phyloP scores from a whole-genome alignment of 2,329 filamentous ascomycete species.

The Ambrosiella cleistominuta region DNA sequence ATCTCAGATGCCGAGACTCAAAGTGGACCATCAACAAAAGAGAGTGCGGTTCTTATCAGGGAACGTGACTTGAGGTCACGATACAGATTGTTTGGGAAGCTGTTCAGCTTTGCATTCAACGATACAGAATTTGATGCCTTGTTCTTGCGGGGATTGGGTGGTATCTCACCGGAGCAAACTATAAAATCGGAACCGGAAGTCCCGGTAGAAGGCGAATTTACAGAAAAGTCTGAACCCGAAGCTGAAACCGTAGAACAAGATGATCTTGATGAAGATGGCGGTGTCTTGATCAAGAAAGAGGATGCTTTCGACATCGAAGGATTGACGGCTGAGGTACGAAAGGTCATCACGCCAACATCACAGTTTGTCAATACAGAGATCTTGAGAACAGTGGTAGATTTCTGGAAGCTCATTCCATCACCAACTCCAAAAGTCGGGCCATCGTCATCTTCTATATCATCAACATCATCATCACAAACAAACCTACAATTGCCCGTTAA shows the following conservation, averaged over 20 bases:
- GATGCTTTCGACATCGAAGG: neutral
- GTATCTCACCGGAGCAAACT: neutral
- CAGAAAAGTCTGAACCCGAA: neutral
- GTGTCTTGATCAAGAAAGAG: neutral
- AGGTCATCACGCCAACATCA: conserved; percentile 33
- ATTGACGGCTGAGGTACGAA: conserved; percentile 21
- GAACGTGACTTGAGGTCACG: conserved; percentile 52
- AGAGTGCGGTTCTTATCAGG: conserved; percentile 16
- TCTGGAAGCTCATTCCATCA: conserved; percentile 46
- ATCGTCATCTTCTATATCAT: neutral
- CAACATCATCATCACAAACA: neutral
- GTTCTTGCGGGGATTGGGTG: conserved; percentile 24
- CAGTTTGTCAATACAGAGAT: conserved; percentile 45
- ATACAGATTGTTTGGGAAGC: conserved; percentile 62
- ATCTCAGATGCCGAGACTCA: neutral
- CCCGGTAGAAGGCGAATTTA: too few relatives aligned
- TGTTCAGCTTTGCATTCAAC: conserved; percentile 65
- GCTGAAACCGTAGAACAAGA: neutral
- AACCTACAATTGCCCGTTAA: conserved; percentile 23
- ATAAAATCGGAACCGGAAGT: neutral
- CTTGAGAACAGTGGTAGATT: conserved; percentile 41
- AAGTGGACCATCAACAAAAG: neutral
- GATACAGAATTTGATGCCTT: conserved; percentile 57
- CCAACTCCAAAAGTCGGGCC: conserved; percentile 13
- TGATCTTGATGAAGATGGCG: neutral